Evolutionary conservation across 139 green algal genomes (phyloP).

Genomic region (Zygnema cylindricum): DNA sequence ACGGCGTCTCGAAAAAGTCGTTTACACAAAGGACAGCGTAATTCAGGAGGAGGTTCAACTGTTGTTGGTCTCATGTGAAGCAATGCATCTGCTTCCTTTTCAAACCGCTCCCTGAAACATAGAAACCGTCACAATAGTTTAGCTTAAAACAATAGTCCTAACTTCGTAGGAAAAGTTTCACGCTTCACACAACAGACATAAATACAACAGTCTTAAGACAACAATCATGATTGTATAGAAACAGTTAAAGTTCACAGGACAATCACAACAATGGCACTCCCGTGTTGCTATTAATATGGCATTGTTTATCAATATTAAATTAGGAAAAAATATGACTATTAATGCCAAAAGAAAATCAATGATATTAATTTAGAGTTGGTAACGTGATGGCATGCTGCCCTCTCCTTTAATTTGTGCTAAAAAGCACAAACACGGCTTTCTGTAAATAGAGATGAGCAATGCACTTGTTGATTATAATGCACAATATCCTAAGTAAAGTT

Average conservation of each 20-base stretch:
- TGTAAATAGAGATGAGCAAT: no score
- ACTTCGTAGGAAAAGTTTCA: background rate
- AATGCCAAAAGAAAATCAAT: no score
- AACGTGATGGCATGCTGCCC: no score
- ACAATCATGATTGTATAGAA: background rate
- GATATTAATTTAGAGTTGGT: no score
- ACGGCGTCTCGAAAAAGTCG: conserved; percentile 63
- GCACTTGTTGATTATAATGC: no score
- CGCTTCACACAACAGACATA: background rate
- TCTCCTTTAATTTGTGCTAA: no score
- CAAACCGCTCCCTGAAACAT: conserved; percentile 7
- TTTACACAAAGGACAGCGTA: conserved; percentile 62
- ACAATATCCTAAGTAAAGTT: no score
- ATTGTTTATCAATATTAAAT: no score
- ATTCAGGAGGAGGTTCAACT: conserved; percentile 47
- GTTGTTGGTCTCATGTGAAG: conserved; percentile 3
- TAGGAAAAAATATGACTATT: no score
- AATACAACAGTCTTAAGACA: background rate
- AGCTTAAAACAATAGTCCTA: background rate
- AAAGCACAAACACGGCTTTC: no score
- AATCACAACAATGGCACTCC: background rate
- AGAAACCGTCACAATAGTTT: background rate
- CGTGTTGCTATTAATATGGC: no score
- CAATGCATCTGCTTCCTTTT: conserved; percentile 48
- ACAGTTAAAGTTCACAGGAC: background rate